Conservation (phyloP, 2,329 filamentous ascomycete species). For the Didymella segeticola region DNA sequence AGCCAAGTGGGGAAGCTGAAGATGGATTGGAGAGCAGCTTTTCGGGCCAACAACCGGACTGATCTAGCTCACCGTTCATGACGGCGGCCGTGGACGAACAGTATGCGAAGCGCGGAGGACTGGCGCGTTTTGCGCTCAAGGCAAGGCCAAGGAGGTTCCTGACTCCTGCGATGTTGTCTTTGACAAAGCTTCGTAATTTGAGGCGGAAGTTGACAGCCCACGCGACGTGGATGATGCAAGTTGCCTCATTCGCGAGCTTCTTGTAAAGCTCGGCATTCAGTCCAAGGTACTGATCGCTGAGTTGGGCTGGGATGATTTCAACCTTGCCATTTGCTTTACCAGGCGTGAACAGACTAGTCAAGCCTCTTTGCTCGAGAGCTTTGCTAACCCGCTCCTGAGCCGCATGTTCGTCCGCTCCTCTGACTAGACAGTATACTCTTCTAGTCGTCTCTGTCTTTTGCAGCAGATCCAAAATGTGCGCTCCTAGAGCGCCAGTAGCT, state of each 20-base stretch:
- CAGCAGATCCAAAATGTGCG: conserved; percentile 58
- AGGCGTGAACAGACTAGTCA: conserved; percentile 31
- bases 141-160: conserved; percentile 58
- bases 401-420: conserved; percentile 50
- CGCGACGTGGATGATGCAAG: conserved; percentile 66
- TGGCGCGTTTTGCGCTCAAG: conserved; percentile 36
- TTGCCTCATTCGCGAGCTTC: conserved; percentile 52
- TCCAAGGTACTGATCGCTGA: conserved; percentile 59
- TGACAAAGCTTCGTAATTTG: conserved; percentile 62
- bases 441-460: conserved; percentile 47
- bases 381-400: conserved; percentile 43
- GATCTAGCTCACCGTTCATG: conserved; percentile 33
- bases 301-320: conserved; percentile 55
- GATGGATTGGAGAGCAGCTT: conserved; percentile 49
- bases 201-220: conserved; percentile 72
- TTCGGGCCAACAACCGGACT: conserved; percentile 49
- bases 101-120: conserved; percentile 54
- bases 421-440: conserved; percentile 64
- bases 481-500: conserved; percentile 59
- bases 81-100: conserved; percentile 61
- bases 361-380: conserved; percentile 38
- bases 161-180: conserved; percentile 60
- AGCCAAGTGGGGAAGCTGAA: conserved; percentile 59
- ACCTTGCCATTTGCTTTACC: conserved; percentile 47
- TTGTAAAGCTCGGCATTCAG: conserved; percentile 53